These are phyloP conservation scores for Abrus pulchellus DNA, from an alignment of 306 rosid species.

Conservation along the genomic window DNA sequence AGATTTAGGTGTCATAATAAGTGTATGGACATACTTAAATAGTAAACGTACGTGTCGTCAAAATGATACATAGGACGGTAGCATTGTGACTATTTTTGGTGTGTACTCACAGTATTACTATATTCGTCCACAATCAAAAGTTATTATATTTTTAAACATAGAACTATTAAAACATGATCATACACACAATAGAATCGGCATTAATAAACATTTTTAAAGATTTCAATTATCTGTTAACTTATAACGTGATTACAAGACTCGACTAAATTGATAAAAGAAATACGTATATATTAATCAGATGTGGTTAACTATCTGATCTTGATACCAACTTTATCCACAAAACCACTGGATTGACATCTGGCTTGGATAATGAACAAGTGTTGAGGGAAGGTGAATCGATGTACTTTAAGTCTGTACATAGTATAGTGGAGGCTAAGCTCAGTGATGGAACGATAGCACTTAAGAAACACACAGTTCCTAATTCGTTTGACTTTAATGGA, in stretches of 20 bases:
- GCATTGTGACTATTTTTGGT: neutral
- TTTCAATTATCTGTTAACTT: neutral
- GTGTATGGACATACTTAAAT: neutral
- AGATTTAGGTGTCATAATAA: neutral
- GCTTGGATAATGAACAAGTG: neutral
- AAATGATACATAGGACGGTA: neutral
- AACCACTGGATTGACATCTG: neutral
- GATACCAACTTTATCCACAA: neutral
- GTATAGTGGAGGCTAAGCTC: neutral
- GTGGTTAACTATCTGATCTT: no score
- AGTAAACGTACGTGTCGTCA: neutral
- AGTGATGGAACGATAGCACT: constrained; percentile 1
- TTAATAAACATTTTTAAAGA: neutral
- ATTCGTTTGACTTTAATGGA: neutral
- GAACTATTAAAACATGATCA: no score
- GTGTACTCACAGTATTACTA: neutral
- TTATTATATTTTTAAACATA: no score
- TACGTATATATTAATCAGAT: neutral
- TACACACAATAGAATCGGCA: no score
- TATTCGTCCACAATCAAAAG: no score
- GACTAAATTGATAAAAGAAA: neutral
- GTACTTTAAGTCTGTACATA: neutral
- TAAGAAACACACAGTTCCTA: neutral
- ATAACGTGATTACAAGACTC: neutral
- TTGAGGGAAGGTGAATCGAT: neutral